These are phyloP conservation scores for Daedaleopsis sinensis DNA, from an alignment of 768 basidiomycete genomes.

Conservation along the genomic window DNA sequence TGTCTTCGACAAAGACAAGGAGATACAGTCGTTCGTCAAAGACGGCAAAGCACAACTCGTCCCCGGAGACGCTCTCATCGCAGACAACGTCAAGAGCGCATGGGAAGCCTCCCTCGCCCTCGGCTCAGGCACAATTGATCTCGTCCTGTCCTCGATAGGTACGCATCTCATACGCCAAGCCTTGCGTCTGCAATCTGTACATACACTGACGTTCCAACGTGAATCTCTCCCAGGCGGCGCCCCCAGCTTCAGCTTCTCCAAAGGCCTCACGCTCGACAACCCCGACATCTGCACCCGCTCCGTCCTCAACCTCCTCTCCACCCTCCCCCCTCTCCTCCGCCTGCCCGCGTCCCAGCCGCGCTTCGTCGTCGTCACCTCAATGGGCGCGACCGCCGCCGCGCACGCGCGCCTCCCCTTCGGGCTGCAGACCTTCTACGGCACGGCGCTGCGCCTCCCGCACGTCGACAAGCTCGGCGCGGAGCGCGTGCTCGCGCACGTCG, in stretches of 20 bases:
- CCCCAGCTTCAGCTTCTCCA: constrained; percentile 46
- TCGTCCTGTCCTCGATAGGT: constrained; percentile 67
- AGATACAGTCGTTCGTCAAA: constrained; percentile 53
- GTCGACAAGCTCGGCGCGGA: constrained; percentile 67
- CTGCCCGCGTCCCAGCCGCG: constrained; percentile 42
- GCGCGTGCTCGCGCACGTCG: constrained; percentile 47
- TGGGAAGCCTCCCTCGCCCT: constrained; percentile 43
- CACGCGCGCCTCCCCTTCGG: constrained; percentile 49
- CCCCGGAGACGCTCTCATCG: constrained; percentile 61
- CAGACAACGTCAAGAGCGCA: constrained; percentile 51
- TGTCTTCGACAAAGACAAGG: constrained; percentile 56
- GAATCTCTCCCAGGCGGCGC: constrained; percentile 53
- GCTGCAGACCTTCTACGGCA: constrained; percentile 52
- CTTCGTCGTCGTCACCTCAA: constrained; percentile 56
- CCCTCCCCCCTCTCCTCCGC: constrained; percentile 43
- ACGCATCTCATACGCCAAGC: constrained; percentile 21
- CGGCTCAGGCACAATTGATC: constrained; percentile 43
- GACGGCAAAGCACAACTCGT: constrained; percentile 55
- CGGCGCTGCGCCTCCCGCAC: constrained; percentile 49
- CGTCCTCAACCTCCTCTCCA: constrained; percentile 57
- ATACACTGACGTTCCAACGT: constrained; percentile 2
- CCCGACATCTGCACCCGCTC: constrained; percentile 61
- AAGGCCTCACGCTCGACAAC: constrained; percentile 53
- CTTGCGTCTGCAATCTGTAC: background rate
- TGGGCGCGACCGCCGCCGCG: constrained; percentile 51